Evolutionary conservation across 106 monocot genomes (phyloP).

Genomic region (Narthecium ossifragum): DNA sequence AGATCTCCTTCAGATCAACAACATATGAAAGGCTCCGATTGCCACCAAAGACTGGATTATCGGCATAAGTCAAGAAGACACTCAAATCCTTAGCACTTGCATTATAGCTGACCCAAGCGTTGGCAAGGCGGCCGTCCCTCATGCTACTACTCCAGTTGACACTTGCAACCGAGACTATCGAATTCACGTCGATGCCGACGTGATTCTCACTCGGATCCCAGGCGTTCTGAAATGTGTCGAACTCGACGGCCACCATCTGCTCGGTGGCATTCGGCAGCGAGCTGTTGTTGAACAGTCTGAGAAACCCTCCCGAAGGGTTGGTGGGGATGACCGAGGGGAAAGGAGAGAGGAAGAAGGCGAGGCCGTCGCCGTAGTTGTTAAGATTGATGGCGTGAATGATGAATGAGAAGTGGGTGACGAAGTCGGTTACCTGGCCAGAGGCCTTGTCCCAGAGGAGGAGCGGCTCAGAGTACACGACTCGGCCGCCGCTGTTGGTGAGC

Average conservation of each 20-base stretch:
- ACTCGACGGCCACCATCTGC: not conserved
- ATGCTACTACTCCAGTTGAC: not conserved
- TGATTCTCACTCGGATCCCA: not conserved
- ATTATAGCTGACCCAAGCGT: slow-evolving; percentile 2
- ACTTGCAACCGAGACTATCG: not conserved
- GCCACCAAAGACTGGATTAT: slow-evolving; percentile 1
- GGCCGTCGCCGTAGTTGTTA: not conserved
- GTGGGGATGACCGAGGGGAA: not conserved
- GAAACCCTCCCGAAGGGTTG: not conserved
- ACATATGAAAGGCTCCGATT: not conserved
- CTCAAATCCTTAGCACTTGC: not conserved
- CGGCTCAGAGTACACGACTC: slow-evolving; percentile 28
- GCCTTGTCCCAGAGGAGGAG: slow-evolving; percentile 24
- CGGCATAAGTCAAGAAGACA: not conserved
- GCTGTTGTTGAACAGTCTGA: not conserved
- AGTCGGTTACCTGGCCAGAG: slow-evolving; percentile 12
- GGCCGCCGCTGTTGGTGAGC: slow-evolving; percentile 33
- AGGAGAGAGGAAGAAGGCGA: slow-evolving; percentile 1
- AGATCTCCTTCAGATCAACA: not conserved
- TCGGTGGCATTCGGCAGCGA: not conserved
- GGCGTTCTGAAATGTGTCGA: not conserved
- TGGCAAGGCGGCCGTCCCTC: not conserved
- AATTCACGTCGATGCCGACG: not conserved
- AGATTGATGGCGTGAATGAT: not conserved
- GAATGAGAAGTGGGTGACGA: not conserved